Evolutionary conservation across 108 stramenopile species (phyloP), one percentile per base, ranked within the genome.

Genomic region (Nitzschia palea): DNA sequence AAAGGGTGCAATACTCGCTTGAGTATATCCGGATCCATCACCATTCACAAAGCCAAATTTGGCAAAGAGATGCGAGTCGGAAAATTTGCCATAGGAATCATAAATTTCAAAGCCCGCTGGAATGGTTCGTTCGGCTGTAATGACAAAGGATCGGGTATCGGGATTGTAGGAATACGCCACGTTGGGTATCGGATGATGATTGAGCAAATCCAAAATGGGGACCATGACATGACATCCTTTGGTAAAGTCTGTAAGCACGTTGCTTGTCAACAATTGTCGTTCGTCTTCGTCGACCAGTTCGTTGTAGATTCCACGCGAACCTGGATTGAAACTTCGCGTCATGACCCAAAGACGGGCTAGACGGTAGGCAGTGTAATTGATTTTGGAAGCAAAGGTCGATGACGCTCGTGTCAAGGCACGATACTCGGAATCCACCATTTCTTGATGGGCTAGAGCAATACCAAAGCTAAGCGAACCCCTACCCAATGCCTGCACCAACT

Each of bases 1-100:
- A 56, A 81, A 82, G 9, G 82, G 48, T 20, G 79, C 82, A 31
- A 94, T 69, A 31, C 62, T 71, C 27, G 72, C 79, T 79, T 94
- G 86, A 2, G 88, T 88, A 17, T 74, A 68, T 1, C 82, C 88
- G 25, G 84, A 87, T 12, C 89, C 89, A 77, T 94, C 93, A 20
- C 89, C 93, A 72, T 94, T 94, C 30, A 86, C 79, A 76, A 86
- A 94, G 26, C 93, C 93, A 57, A 84, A 94, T 55, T 86, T 87
- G 26, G 85, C 85, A 69, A 89, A 85, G 20, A 94, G 44, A 68
- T 89, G 86, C 1, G 88, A 61, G 43, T 94, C 93, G 6, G 86
- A 81, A 61, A 81, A 90, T 47, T 86, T 90, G 4, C 93, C 89
- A 43, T 94, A 94, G 23, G 79, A 81, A 45, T 89, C 86, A 34